These are phyloP conservation scores for Ensete glaucum DNA, from an alignment of 176 grass and related monocot species.

Conservation along the genomic window DNA sequence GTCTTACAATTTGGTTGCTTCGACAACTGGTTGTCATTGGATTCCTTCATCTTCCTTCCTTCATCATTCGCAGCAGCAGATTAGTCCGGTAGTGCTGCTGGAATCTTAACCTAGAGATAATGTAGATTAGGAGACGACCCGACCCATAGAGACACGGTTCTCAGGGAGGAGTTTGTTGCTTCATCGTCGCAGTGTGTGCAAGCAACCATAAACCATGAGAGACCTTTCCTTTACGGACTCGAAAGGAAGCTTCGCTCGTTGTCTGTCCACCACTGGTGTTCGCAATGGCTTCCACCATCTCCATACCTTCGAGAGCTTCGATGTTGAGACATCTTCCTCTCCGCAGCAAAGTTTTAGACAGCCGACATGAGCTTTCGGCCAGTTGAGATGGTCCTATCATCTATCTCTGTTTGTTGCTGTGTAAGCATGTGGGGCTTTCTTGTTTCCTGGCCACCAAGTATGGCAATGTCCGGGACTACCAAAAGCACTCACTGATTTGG, in stretches of 20 bases:
- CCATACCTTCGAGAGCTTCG: not conserved
- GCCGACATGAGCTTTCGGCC: too few species aligned
- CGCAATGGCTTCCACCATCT: not conserved
- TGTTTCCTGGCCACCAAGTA: not conserved
- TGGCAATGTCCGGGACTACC: not conserved
- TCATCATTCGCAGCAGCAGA: not conserved
- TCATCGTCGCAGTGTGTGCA: not conserved
- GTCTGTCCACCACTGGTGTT: not conserved
- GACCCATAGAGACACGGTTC: too few species aligned
- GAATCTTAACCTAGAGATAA: not conserved
- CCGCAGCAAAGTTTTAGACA: not conserved
- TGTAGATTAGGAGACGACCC: not conserved
- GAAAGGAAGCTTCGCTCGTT: not conserved
- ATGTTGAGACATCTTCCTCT: not conserved
- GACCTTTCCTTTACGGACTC: not conserved
- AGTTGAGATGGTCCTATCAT: not conserved
- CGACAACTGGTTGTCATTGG: not conserved
- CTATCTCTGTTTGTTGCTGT: not conserved
- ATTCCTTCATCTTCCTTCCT: not conserved
- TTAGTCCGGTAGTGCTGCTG: not conserved
- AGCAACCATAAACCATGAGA: not conserved
- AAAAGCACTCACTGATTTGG: not conserved
- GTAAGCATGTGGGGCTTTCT: not conserved
- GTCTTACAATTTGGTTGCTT: not conserved
- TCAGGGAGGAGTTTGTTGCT: too few species aligned